Percentiles rank a stretch among this genome's conserved stretches.
Evolutionary conservation across 2,329 filamentous ascomycete genomes (phyloP).

Genomic region (Xylaria digitata): DNA sequence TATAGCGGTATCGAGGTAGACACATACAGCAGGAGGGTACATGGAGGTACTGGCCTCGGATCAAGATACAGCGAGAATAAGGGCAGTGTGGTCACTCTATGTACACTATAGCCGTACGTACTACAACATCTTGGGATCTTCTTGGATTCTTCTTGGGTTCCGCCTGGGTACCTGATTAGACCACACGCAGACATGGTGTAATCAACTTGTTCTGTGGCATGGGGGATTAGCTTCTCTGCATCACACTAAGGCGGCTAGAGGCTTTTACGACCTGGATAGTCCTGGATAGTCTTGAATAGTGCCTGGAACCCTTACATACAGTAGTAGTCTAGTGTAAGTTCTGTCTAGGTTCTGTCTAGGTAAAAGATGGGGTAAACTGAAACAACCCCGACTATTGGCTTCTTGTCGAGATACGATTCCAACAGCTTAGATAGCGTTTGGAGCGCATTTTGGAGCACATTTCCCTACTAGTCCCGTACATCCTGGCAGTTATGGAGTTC

Average conservation of each 20-base stretch:
- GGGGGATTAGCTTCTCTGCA: constrained; percentile 23
- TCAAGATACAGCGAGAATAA: too few relatives aligned
- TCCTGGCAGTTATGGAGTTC: background rate
- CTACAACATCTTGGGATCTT: too few relatives aligned
- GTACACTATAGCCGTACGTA: too few relatives aligned
- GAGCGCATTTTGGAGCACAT: background rate
- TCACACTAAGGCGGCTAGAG: constrained; percentile 5
- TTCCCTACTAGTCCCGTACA: background rate
- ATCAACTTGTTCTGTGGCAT: constrained; percentile 10
- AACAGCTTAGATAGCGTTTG: constrained; percentile 8
- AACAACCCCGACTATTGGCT: constrained; percentile 20
- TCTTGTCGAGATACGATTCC: constrained; percentile 18
- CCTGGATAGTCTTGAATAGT: constrained; percentile 7
- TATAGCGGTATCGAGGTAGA: too few relatives aligned
- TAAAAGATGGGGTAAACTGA: constrained; percentile 30
- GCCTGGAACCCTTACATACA: background rate
- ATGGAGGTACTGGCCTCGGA: too few relatives aligned
- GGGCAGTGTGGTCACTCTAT: too few relatives aligned
- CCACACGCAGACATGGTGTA: too few relatives aligned
- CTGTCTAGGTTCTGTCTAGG: background rate
- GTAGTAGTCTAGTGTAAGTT: background rate
- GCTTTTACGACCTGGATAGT: constrained; percentile 2
- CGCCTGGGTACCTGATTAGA: background rate
- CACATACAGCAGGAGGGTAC: too few relatives aligned
- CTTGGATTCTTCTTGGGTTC: too few relatives aligned